A percentile compares a stretch with the other conserved stretches of the same genome.
Conservation (phyloP, 768 basidiomycete species). For the Agaricus subrufescens region DNA sequence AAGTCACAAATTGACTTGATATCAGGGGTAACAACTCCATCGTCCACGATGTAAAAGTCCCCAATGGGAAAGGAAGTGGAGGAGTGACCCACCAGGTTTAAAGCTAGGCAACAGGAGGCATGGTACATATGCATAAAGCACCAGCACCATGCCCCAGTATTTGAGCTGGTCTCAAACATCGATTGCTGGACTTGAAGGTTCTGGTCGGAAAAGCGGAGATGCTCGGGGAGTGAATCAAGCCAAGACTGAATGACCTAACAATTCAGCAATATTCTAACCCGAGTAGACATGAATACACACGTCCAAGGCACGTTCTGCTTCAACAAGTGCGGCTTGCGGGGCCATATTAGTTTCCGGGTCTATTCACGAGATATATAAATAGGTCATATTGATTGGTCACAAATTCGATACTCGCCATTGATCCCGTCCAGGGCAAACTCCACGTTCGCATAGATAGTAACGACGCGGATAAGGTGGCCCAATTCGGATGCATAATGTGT, state of each 20-base stretch:
- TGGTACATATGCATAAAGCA: slow-evolving; percentile 71
- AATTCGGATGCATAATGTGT: slow-evolving; percentile 65
- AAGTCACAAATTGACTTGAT: slow-evolving; percentile 5
- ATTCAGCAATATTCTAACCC: slow-evolving; percentile 12
- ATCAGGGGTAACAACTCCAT: slow-evolving; percentile 8
- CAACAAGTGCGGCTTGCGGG: slow-evolving; percentile 29
- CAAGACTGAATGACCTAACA: slow-evolving; percentile 42
- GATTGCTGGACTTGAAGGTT: slow-evolving; percentile 63
- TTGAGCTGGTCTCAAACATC: slow-evolving; percentile 78
- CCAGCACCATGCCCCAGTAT: slow-evolving; percentile 79
- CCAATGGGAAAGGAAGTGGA: background rate
- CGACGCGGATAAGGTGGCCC: slow-evolving; percentile 69
- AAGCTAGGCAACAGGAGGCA: slow-evolving; percentile 59
- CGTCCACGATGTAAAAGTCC: background rate
- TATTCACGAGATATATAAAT: slow-evolving; percentile 14
- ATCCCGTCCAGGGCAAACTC: slow-evolving; percentile 51
- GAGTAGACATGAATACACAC: slow-evolving; percentile 22
- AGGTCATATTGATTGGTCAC: slow-evolving; percentile 12
- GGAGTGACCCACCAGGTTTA: slow-evolving; percentile 51
- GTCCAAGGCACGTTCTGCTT: slow-evolving; percentile 42
- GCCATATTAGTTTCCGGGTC: slow-evolving; percentile 31
- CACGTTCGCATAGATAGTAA: slow-evolving; percentile 58
- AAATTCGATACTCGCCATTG: slow-evolving; percentile 32
- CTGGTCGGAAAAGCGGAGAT: slow-evolving; percentile 67
- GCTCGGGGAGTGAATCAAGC: slow-evolving; percentile 61